Percentiles rank a stretch among this genome's conserved stretches.
Evolutionary conservation across 2,329 filamentous ascomycete species (phyloP).

Genomic region (Cercospora sp.): DNA sequence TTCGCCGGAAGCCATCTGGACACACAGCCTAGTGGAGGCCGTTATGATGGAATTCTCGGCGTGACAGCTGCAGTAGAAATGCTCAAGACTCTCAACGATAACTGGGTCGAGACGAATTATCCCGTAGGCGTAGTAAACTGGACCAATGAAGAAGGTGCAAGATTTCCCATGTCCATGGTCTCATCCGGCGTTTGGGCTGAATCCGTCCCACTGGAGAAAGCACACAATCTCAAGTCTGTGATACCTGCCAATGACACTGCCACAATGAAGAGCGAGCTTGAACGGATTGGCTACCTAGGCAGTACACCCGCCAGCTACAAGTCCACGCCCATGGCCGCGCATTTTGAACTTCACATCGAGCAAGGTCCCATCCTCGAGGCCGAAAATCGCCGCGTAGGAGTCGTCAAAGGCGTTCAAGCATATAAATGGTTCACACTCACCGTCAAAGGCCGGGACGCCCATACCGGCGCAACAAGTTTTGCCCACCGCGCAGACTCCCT

Average conservation of each 20-base stretch:
- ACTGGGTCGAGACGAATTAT: constrained; percentile 66
- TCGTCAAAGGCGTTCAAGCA: constrained; percentile 72
- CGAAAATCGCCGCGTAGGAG: constrained; percentile 63
- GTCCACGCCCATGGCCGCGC: constrained; percentile 67
- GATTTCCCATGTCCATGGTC: constrained; percentile 75
- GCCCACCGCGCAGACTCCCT: constrained; percentile 67
- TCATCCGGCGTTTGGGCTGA: constrained; percentile 76
- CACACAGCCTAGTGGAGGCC: constrained; percentile 60
- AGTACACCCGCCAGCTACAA: constrained; percentile 57
- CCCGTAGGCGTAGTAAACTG: constrained; percentile 75
- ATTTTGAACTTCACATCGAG: constrained; percentile 85
- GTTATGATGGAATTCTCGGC: constrained; percentile 77
- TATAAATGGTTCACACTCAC: constrained; percentile 73
- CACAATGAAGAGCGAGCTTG: constrained; percentile 67
- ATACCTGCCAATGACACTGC: constrained; percentile 55
- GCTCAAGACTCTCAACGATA: constrained; percentile 66
- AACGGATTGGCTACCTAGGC: constrained; percentile 72
- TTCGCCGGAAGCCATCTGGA: constrained; percentile 53
- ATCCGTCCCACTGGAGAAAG: constrained; percentile 62
- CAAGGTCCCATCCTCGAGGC: constrained; percentile 75
- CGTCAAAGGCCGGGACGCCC: constrained; percentile 66
- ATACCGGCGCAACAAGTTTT: constrained; percentile 74
- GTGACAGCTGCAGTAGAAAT: constrained; percentile 73
- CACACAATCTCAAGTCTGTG: constrained; percentile 64
- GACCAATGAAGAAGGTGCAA: constrained; percentile 81